Percentiles rank a stretch among this genome's conserved stretches.
These are phyloP conservation scores for Platanus orientalis DNA, from an alignment of 164 flowering plant species.

Conservation along the genomic window DNA sequence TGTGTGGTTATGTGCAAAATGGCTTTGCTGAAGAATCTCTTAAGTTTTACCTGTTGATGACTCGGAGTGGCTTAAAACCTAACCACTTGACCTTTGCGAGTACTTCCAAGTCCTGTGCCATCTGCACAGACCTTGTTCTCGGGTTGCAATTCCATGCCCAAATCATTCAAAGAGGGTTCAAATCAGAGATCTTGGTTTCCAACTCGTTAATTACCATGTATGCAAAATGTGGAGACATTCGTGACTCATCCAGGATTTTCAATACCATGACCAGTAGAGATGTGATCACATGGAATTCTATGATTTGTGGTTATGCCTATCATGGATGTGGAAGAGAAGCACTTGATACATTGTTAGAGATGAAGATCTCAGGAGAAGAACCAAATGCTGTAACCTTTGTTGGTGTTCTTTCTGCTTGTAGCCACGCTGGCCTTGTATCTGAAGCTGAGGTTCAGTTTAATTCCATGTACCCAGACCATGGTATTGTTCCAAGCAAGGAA, in stretches of 20 bases:
- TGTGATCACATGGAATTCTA: constrained; percentile 28
- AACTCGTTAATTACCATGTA: constrained; percentile 25
- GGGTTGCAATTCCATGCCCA: constrained; percentile 26
- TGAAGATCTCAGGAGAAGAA: constrained; percentile 18
- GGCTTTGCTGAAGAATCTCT: constrained; percentile 16
- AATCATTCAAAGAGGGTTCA: constrained; percentile 23
- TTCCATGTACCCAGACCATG: constrained; percentile 19
- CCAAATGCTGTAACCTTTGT: constrained; percentile 24
- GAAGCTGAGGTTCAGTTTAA: constrained; percentile 19
- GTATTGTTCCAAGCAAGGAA: constrained; percentile 24
- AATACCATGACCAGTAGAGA: constrained; percentile 16
- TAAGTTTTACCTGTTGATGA: constrained; percentile 18
- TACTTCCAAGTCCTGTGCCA: constrained; percentile 24
- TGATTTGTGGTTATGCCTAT: constrained; percentile 24
- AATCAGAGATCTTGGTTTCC: constrained; percentile 12
- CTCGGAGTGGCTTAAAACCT: constrained; percentile 12
- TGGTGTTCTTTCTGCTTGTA: constrained; percentile 25
- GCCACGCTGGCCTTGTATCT: constrained; percentile 21
- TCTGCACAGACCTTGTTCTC: constrained; percentile 5
- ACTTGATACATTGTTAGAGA: constrained; percentile 17
- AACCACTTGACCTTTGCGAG: constrained; percentile 29
- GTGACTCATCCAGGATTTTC: constrained; percentile 18
- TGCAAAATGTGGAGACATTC: constrained; percentile 23
- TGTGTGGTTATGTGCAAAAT: constrained; percentile 29
- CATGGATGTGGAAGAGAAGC: constrained; percentile 29